These are phyloP conservation scores for Anthracocystis panici-leucophaei DNA, from an alignment of 1,284 basidiomycete genomes.

Conservation along the genomic window DNA sequence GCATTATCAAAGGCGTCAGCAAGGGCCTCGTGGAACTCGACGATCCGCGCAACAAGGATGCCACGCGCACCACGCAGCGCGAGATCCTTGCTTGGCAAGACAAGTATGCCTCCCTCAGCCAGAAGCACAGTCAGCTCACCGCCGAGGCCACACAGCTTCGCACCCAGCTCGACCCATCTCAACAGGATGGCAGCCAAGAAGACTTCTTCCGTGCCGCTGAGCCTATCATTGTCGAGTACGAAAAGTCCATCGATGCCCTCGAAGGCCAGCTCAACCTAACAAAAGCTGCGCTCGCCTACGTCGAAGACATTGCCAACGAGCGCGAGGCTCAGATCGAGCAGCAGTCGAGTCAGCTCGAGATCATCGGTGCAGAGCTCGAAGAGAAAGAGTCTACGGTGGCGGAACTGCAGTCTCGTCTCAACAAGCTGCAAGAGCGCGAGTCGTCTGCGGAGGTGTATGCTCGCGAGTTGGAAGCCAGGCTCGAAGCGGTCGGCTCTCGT, in stretches of 20 bases:
- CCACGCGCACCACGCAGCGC: constrained; percentile 70
- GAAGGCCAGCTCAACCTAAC: constrained; percentile 93
- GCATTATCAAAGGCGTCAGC: constrained; percentile 77
- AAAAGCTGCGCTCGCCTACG: constrained; percentile 85
- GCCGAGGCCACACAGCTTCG: constrained; percentile 80
- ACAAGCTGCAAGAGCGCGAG: constrained; percentile 87
- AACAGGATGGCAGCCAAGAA: constrained; percentile 72
- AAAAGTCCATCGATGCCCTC: constrained; percentile 94
- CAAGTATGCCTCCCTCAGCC: constrained; percentile 85
- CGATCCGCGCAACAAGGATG: constrained; percentile 36
- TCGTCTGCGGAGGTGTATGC: constrained; percentile 92
- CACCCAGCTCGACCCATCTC: constrained; percentile 50
- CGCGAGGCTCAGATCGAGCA: constrained; percentile 82
- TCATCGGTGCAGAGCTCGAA: constrained; percentile 76
- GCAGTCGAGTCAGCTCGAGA: constrained; percentile 71
- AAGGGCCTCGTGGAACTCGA: constrained; percentile 44
- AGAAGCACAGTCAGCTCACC: constrained; percentile 84
- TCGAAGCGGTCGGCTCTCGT: constrained; percentile 83
- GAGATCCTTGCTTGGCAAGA: constrained; percentile 81
- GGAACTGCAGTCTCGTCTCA: constrained; percentile 82
- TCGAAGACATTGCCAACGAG: constrained; percentile 90
- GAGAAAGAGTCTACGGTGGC: constrained; percentile 83
- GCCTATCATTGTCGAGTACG: constrained; percentile 94
- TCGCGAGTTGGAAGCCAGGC: constrained; percentile 88
- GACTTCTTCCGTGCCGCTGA: constrained; percentile 97